Percentiles rank a stretch among this genome's conserved stretches.
phyloP scores from a whole-genome alignment of 768 basidiomycete species.

The Auriscalpium vulgare region DNA sequence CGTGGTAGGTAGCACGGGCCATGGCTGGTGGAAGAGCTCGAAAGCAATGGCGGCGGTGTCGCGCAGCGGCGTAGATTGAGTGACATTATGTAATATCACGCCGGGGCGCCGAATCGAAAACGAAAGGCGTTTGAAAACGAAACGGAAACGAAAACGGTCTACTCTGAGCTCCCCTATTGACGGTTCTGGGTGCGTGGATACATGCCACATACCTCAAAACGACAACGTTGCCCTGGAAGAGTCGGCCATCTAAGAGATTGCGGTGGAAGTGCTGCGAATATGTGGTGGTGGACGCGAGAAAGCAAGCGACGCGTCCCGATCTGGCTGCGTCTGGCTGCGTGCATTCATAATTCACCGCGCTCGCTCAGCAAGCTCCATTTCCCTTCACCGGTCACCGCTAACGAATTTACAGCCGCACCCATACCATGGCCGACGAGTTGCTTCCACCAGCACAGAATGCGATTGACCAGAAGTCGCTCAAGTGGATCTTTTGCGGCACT shows the following conservation, averaged over 20 bases:
- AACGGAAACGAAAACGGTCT: no score
- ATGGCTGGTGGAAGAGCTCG: no score
- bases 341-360: not conserved
- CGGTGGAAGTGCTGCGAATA: conserved; percentile 7
- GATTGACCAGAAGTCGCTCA: conserved; percentile 84
- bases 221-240: conserved; percentile 16
- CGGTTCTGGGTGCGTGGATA: not conserved
- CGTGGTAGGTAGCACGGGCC: no score
- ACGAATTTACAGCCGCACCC: conserved; percentile 10
- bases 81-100: no score
- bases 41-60: no score
- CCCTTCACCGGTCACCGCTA: not conserved
- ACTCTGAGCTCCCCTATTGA: no score
- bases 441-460: conserved; percentile 86
- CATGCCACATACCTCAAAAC: conserved; percentile 33
- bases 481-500: conserved; percentile 99
- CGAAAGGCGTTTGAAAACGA: no score
- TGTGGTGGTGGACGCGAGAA: conserved; percentile 9
- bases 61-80: no score
- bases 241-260: conserved; percentile 8
- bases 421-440: conserved; percentile 49
- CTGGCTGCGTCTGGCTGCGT: not conserved
- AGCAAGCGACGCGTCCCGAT: conserved; percentile 1
- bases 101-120: no score
- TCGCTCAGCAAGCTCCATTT: not conserved